These are phyloP conservation scores for Tricholomella constricta DNA, from an alignment of 768 basidiomycete species.

Conservation along the genomic window DNA sequence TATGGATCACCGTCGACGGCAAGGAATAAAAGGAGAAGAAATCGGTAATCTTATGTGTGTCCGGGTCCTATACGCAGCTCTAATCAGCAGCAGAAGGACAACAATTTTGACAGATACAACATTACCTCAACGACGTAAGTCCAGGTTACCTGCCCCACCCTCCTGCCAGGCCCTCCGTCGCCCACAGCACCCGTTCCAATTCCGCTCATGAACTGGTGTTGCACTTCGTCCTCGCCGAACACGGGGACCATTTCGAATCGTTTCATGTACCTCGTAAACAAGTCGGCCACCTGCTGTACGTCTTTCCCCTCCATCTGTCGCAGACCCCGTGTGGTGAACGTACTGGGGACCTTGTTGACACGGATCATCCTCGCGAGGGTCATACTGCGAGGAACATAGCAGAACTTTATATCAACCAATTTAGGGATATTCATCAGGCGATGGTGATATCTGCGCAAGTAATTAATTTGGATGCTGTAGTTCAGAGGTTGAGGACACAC, in stretches of 20 bases:
- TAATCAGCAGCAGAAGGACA: neutral
- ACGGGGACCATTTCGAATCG: slow-evolving; percentile 84
- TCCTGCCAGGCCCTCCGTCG: slow-evolving; percentile 51
- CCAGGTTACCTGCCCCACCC: slow-evolving; percentile 90
- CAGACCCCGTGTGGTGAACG: slow-evolving; percentile 59
- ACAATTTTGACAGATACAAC: neutral
- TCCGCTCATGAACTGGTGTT: slow-evolving; percentile 89
- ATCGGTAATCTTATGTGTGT: slow-evolving; percentile 85
- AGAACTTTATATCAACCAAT: slow-evolving; percentile 88
- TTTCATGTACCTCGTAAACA: slow-evolving; percentile 78
- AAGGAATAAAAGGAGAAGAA: slow-evolving; percentile 97
- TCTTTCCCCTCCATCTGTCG: slow-evolving; percentile 90
- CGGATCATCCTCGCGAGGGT: slow-evolving; percentile 92
- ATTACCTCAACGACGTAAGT: slow-evolving; percentile 92
- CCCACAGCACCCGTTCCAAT: slow-evolving; percentile 58
- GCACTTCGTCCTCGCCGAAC: slow-evolving; percentile 74
- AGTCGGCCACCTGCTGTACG: slow-evolving; percentile 63
- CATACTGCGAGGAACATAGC: slow-evolving; percentile 81
- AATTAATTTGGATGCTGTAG: slow-evolving; percentile 6
- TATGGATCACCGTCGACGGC: slow-evolving; percentile 89
- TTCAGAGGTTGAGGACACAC: slow-evolving; percentile 39
- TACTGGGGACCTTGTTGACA: slow-evolving; percentile 64
- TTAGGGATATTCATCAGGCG: slow-evolving; percentile 91
- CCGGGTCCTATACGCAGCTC: slow-evolving; percentile 60
- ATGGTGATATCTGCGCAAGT: slow-evolving; percentile 74